Percentiles rank a stretch among this genome's conserved stretches.
phyloP scores from a whole-genome alignment of 768 basidiomycete species.

The Russula vinacea region DNA sequence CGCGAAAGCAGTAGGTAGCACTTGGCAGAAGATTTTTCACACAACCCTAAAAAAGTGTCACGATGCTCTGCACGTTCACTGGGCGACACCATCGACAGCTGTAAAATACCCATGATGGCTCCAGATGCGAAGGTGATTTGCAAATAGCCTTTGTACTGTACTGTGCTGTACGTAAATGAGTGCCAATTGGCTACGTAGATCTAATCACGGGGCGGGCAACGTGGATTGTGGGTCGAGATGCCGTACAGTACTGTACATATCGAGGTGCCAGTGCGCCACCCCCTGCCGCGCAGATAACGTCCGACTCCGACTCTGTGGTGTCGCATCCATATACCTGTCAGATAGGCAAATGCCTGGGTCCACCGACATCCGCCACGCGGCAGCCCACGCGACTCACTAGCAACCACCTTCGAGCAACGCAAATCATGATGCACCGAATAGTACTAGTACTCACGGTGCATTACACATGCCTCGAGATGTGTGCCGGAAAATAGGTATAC shows the following conservation, averaged over 20 bases:
- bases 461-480: not conserved
- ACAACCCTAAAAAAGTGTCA: no score
- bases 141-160: not conserved
- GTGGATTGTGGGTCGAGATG: not conserved
- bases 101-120: no score
- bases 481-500: not conserved
- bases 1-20: no score
- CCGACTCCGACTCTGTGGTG: not conserved
- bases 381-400: not conserved
- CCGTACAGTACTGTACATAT: not conserved
- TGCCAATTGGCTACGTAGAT: not conserved
- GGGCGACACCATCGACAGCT: no score
- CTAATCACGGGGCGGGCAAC: not conserved
- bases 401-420: not conserved
- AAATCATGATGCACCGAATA: conserved; percentile 1
- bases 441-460: not conserved
- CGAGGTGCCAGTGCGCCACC: no score
- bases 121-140: no score
- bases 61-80: no score
- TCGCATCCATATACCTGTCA: not conserved
- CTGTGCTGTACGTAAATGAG: not conserved
- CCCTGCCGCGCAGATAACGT: not conserved
- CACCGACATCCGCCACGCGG: not conserved
- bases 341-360: not conserved
- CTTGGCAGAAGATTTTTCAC: no score